phyloP scores from a whole-genome alignment of 345 rosid species.

The Hibiscus tridactylites region DNA sequence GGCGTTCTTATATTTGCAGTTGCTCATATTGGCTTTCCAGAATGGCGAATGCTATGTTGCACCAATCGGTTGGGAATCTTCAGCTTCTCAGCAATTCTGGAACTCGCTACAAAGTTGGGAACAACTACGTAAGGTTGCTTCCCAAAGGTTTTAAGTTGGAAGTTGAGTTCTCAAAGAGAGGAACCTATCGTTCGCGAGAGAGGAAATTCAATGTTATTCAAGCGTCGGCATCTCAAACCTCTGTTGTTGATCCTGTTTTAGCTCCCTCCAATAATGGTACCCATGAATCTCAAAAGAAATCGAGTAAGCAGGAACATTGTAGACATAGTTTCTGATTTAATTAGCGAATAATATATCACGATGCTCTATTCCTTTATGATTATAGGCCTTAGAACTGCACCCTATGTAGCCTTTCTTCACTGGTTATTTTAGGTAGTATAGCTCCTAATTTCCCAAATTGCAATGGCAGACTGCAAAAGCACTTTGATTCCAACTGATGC shows the following conservation, averaged over 20 bases:
- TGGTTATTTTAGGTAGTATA: neutral
- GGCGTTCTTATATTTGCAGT: neutral
- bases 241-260: slow-evolving; percentile 48
- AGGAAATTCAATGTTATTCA: slow-evolving; percentile 29
- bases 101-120: slow-evolving; percentile 24
- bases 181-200: slow-evolving; percentile 16
- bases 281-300: slow-evolving; percentile 39
- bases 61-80: slow-evolving; percentile 37
- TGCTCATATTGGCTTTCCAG: slow-evolving; percentile 23
- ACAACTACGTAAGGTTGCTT: slow-evolving; percentile 21
- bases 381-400: no score
- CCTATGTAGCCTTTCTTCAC: neutral
- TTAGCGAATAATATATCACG: neutral
- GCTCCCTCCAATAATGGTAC: slow-evolving; percentile 36
- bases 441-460: no score
- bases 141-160: slow-evolving; percentile 28
- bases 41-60: slow-evolving; percentile 56
- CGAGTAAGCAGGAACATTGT: slow-evolving; percentile 36
- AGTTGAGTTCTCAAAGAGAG: slow-evolving; percentile 20
- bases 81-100: slow-evolving; percentile 31
- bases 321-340: neutral
- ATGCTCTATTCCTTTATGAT: neutral
- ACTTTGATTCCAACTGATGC: neutral
- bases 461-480: neutral
- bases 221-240: slow-evolving; percentile 46